A percentile compares a stretch with the other conserved stretches of the same genome.
These are phyloP conservation scores for Brassica carinata DNA, from an alignment of 345 rosid species.

Conservation along the genomic window DNA sequence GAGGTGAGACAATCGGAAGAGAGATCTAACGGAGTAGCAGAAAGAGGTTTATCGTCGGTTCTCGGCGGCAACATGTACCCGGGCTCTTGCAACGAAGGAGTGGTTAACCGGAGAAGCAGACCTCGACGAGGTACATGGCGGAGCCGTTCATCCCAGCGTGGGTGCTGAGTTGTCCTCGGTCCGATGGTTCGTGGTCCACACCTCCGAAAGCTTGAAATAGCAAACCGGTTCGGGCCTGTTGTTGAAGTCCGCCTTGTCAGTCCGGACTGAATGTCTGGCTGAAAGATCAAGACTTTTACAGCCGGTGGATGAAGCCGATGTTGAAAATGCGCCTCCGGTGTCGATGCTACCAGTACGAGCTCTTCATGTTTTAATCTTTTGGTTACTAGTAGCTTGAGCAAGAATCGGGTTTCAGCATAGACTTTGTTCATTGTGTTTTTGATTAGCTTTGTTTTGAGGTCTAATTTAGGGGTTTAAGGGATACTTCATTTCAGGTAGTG, in stretches of 20 bases:
- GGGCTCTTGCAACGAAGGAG: not conserved
- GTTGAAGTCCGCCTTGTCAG: not conserved
- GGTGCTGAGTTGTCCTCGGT: not conserved
- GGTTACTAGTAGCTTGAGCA: not conserved
- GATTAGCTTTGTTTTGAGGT: not conserved
- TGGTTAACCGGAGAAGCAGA: not conserved
- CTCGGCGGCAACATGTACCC: not conserved
- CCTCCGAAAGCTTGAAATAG: not conserved
- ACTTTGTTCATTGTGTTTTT: not conserved
- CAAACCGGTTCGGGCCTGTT: not conserved
- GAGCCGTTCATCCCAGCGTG: not conserved
- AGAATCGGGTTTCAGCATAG: not conserved
- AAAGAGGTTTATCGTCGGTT: not conserved
- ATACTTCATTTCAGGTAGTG: not conserved
- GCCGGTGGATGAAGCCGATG: not conserved
- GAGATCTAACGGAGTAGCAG: not conserved
- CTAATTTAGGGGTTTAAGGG: not conserved
- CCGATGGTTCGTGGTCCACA: not conserved
- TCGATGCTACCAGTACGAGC: not conserved
- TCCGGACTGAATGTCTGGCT: not conserved
- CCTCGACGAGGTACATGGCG: not conserved
- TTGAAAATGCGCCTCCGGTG: not conserved
- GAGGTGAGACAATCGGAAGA: not conserved
- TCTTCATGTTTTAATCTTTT: not conserved
- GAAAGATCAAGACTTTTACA: not conserved